Base-by-base conservation (phyloP, 192 early-diverging fungal species). In the Podila clonocystis region DNA sequence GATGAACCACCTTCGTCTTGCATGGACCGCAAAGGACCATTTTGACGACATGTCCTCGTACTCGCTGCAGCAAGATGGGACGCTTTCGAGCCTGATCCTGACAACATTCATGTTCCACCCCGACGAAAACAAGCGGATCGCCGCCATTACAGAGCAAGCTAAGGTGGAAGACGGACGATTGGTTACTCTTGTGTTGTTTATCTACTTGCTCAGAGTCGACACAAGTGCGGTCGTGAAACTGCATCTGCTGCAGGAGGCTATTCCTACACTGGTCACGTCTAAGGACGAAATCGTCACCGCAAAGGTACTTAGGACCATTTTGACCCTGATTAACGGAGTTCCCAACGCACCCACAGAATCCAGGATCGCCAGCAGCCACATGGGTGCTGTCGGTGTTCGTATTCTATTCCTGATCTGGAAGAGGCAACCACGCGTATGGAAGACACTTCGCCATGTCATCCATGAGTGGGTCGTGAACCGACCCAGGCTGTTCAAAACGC, bases 381-480 rank as follows among this genome's bases (percentile, higher is more conserved):
- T 86, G 70, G 66, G 84, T 15, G 80, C 82, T 57, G 70, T 90
- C 31, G 87, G 87, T 13, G 70, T 90, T 28, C 83, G 85, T 58
- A 75, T 86, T 29, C 48, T 90, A 9, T 69, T 74, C 9, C 64
- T 82, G 20, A 74, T 88, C 22, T 85, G 84, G 84, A 68, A 82
- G 26, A 62, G 70, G 29, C 87, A 88, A 41, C 87, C 84, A n/a
- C 82, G 87, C 48, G 77, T 83, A 9, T 90, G 89, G 89, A 85
- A 82, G 58, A 85, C 84, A 13, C 67, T 90, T 5, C 82, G 83
- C n/a, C 76, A 83, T 45, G 74, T 87, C 4, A 74, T 90, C 13
- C 62, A 79, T 5, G 85, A 85, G 15, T 90, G 89, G 89, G 80
- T 86, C 15, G 65, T 85, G 45, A 82, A 68, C 11, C 73, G 88